Base-by-base conservation (phyloP, 225 moss, liverwort and hornwort genomes). In the Bryoerythrophyllum caledonicum region DNA sequence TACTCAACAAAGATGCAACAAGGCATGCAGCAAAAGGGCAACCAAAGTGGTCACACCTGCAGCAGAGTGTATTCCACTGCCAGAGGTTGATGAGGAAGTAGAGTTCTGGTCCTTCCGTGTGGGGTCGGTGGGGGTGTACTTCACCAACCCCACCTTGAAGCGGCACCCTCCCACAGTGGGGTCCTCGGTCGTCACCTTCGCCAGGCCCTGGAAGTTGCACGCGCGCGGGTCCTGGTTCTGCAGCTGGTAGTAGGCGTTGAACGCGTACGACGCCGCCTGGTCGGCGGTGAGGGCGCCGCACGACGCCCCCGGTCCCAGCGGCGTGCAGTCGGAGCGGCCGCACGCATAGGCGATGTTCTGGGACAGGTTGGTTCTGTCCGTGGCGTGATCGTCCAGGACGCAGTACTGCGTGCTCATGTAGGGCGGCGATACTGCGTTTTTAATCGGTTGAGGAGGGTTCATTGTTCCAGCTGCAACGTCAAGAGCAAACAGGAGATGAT, bases 211-310 rank as follows among this genome's bases (percentile, higher is more conserved):
- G 53, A 87, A 87, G 10, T 37, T 15, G 44, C 85, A 87, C 0
- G 87, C 87, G 9, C 35, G 59, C 1, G 84, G 82, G 21, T 87
- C 84, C 49, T 87, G 87, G 75, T 85, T 82, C 25, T 87, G 87
- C 15, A 85, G 77, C 71, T 87, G 87, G 77, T 74, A 87, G 74
- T 87, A 87, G 5, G 82, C 26, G 43, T 87, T 87, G 77, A 87
- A 87, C 12, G 87, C 74, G 44, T 82, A 88, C 20, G 87, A 88
- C 34, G 85, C 82, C 10, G 70, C 70, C 51, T 84, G 84, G 10
- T 58, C 71, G 7, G 66, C 60, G 6, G 82, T 48, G 75, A 88
- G 66, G 38, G 52, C 32, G 0, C 80, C 69, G 1, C 87, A 88
- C 0, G 85, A 88, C 2, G 87, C 78, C 15, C 78, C 72, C 0